Conservation (phyloP, 768 basidiomycete genomes). For the Auriscalpium vulgare region DNA sequence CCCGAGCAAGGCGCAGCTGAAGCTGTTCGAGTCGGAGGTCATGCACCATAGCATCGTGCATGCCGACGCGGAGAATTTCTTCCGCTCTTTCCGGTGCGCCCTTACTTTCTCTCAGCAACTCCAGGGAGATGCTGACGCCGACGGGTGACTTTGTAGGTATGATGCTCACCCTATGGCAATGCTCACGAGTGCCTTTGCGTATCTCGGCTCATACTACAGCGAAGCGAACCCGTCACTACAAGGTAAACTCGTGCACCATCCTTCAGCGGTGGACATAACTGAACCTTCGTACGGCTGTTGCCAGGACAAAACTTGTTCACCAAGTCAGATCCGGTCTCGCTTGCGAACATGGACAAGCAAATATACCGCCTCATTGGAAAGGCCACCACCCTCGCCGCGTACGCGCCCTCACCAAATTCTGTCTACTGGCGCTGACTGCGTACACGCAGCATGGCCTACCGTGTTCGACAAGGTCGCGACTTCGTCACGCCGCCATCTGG, state of each 20-base stretch:
- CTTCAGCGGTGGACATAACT: too few relatives aligned
- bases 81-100: slow-evolving; percentile 33
- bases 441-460: slow-evolving; percentile 74
- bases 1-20: slow-evolving; percentile 53
- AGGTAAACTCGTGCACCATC: slow-evolving; percentile 35
- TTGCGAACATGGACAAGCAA: slow-evolving; percentile 85
- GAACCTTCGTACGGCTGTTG: background rate
- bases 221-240: slow-evolving; percentile 86
- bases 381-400: slow-evolving; percentile 83
- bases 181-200: slow-evolving; percentile 79
- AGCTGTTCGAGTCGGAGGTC: slow-evolving; percentile 65
- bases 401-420: slow-evolving; percentile 19
- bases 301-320: slow-evolving; percentile 75
- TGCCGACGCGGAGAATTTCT: slow-evolving; percentile 33
- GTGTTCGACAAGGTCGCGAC: slow-evolving; percentile 81
- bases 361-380: slow-evolving; percentile 86
- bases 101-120: background rate
- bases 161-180: slow-evolving; percentile 93
- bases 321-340: slow-evolving; percentile 52
- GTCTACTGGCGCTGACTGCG: background rate
- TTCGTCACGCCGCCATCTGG: slow-evolving; percentile 82
- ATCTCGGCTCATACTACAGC: slow-evolving; percentile 79
- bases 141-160: slow-evolving; percentile 40
- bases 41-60: slow-evolving; percentile 58
- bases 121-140: background rate